Evolutionary conservation across 208 protist genomes (phyloP), one percentile per base, ranked within the genome.

Genomic region (Endotrypanum monterogeii): DNA sequence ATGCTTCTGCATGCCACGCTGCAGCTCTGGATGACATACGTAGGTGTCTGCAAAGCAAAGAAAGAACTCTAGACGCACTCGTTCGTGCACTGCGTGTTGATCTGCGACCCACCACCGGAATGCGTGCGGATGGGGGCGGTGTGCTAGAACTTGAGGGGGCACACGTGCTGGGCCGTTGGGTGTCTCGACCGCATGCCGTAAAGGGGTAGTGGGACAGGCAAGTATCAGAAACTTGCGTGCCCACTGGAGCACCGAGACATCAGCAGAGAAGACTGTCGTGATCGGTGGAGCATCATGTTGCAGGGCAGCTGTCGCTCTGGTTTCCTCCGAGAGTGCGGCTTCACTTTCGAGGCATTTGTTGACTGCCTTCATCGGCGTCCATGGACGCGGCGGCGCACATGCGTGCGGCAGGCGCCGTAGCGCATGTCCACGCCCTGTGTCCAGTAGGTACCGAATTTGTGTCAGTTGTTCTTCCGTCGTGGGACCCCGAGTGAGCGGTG

Each of bases 31-130:
- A 30, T 89, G 85, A 8, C 50, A 30, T 63, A 96, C 89, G 68
- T 86, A 96, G n/a, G 89, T 87, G 58, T 93, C 91, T 3, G 87
- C 88, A 51, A 85, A 88, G 56, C 73, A 67, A 14, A 91, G 60
- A 55, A 96, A 93, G 60, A 83, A 89, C 79, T 96, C 89, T 9
- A 96, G 78, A 0, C 91, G 84, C 14, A 92, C 65, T 2, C 91
- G 83, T 73, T 96, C 89, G 73, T 96, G 91, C 35, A 92, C 77
- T 9, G 91, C 91, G 76, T 96, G 91, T 75, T 92, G 91, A 61
- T 96, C 91, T 3, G 80, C 37, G 14, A 96, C 39, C 76, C 78
- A 85, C 82, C 80, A 88, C 52, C 52, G 55, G 14, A 37, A 50
- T 30, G 32, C 28, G 57, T 62, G 76, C 30, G 76, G 76, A 2